These are phyloP conservation scores for Lichtheimia corymbifera DNA, from an alignment of 371 early-diverging fungal genomes.

Conservation along the genomic window DNA sequence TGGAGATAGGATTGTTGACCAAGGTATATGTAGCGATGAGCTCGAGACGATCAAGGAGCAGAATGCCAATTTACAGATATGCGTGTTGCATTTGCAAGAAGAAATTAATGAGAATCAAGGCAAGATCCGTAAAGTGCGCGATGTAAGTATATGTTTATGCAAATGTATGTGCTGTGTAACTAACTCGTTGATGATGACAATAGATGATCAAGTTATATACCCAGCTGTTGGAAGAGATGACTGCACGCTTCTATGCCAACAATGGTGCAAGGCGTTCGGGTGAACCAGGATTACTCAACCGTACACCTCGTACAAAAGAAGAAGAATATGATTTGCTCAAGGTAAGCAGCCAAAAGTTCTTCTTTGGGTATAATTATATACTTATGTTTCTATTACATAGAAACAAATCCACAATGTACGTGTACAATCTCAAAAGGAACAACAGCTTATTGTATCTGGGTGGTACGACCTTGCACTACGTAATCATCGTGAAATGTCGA, in stretches of 20 bases:
- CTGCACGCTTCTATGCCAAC: conserved; percentile 28
- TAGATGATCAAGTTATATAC: conserved; percentile 59
- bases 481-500: conserved; percentile 56
- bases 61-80: conserved; percentile 57
- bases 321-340: conserved; percentile 72
- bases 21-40: conserved; percentile 23
- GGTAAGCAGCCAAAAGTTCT: conserved; percentile 31
- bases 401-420: conserved; percentile 68
- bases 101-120: conserved; percentile 69
- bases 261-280: conserved; percentile 23
- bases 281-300: conserved; percentile 21
- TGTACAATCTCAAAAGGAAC: conserved; percentile 66
- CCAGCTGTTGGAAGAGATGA: conserved; percentile 53
- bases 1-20: background rate
- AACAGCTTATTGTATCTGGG: conserved; percentile 70
- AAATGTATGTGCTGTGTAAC: no score
- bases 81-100: conserved; percentile 66
- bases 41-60: conserved; percentile 61
- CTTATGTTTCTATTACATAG: conserved; percentile 28
- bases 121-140: conserved; percentile 76
- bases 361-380: background rate
- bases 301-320: conserved; percentile 51
- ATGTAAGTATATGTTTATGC: conserved; percentile 37
- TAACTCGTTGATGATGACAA: no score
- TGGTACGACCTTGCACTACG: conserved; percentile 70